phyloP scores from a whole-genome alignment of 768 basidiomycete species.

The Tylopilus cervinicoccineus region DNA sequence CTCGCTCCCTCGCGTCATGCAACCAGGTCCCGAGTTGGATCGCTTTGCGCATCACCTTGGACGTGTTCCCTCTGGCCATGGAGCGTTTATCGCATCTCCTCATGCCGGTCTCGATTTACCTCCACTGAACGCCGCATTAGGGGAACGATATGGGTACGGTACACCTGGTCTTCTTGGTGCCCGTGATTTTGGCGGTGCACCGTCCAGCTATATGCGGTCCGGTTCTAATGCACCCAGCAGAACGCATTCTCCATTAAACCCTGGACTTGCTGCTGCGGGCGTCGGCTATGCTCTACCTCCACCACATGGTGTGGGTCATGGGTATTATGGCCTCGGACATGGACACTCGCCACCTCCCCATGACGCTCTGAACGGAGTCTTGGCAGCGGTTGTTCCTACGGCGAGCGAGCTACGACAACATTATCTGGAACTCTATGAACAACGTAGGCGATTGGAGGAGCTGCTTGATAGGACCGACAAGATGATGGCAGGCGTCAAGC shows the following conservation, averaged over 20 bases:
- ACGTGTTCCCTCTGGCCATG: slow-evolving; percentile 33
- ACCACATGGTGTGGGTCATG: slow-evolving; percentile 34
- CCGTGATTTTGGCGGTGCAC: slow-evolving; percentile 37
- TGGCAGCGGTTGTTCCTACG: slow-evolving; percentile 37
- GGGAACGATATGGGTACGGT: slow-evolving; percentile 37
- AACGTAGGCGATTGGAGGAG: slow-evolving; percentile 64
- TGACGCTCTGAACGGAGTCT: slow-evolving; percentile 28
- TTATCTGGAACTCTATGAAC: slow-evolving; percentile 58
- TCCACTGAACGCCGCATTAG: slow-evolving; percentile 45
- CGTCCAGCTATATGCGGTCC: slow-evolving; percentile 59
- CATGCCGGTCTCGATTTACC: slow-evolving; percentile 61
- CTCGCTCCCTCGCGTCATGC: slow-evolving; percentile 31
- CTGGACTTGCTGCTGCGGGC: slow-evolving; percentile 36
- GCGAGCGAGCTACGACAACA: slow-evolving; percentile 66
- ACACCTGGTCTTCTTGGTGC: slow-evolving; percentile 29
- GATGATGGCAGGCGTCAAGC: slow-evolving; percentile 67
- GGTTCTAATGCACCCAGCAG: slow-evolving; percentile 65
- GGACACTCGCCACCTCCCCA: slow-evolving; percentile 34
- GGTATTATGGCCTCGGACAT: slow-evolving; percentile 38
- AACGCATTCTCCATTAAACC: slow-evolving; percentile 67
- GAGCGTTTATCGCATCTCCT: slow-evolving; percentile 33
- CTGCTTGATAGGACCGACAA: slow-evolving; percentile 72
- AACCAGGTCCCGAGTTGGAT: slow-evolving; percentile 28
- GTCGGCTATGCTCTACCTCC: slow-evolving; percentile 42
- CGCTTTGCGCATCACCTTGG: slow-evolving; percentile 34